Percentiles rank a stretch among this genome's conserved stretches.
Conservation (phyloP, 139 green algal genomes). For the Zygnema cylindricum region DNA sequence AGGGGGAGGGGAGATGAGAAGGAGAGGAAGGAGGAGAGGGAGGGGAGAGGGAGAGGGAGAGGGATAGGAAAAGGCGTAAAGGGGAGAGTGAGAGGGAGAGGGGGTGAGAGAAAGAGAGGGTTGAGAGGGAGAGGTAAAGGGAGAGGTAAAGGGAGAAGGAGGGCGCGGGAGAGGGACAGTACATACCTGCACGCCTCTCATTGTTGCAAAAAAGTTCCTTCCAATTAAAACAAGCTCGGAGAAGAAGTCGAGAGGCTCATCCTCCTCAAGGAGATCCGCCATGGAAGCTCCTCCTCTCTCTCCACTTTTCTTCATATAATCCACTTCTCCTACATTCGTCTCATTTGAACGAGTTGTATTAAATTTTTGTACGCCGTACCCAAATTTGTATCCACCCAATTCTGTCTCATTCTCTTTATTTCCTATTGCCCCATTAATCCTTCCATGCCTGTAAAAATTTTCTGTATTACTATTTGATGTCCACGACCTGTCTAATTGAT, state of each 20-base stretch:
- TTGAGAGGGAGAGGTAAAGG: too few species aligned
- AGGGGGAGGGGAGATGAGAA: too few species aligned
- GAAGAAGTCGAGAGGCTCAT: not conserved
- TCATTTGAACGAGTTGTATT: not conserved
- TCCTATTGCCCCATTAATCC: not conserved
- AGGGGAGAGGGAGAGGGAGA: too few species aligned
- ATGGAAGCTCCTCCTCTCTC: slow-evolving; percentile 34
- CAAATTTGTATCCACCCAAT: not conserved
- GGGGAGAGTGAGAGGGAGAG: too few species aligned
- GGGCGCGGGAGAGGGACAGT: not conserved
- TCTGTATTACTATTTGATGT: too few species aligned
- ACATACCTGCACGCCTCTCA: not conserved
- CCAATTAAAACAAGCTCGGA: not conserved
- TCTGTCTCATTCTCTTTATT: not conserved
- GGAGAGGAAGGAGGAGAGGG: too few species aligned
- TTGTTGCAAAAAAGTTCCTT: slow-evolving; percentile 15
- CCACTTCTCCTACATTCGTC: slow-evolving; percentile 12
- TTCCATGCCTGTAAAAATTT: too few species aligned
- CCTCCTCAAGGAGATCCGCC: not conserved
- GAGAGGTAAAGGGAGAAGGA: too few species aligned
- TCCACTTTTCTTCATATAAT: slow-evolving; percentile 34
- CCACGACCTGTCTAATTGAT: not conserved
- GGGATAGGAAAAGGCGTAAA: too few species aligned
- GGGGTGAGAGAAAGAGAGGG: too few species aligned
- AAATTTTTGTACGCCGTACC: not conserved